Conservation (phyloP, 306 rosid species). For the Inga laurina region DNA sequence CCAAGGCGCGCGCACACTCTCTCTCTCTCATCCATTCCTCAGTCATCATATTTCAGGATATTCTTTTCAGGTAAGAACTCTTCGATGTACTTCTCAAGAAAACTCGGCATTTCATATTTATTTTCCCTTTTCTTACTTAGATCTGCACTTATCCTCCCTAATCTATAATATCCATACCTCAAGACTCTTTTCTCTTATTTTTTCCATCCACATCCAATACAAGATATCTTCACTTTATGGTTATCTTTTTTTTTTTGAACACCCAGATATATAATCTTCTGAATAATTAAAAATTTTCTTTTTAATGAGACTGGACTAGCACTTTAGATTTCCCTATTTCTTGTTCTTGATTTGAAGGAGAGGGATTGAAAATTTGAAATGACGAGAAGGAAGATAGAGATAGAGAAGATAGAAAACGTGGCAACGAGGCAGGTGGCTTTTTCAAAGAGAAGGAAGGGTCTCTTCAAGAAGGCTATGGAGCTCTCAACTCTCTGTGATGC, state of each 20-base stretch:
- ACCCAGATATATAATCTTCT: no score
- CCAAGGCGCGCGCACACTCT: not conserved
- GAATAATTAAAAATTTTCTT: no score
- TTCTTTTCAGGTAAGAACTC: not conserved
- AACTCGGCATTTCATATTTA: not conserved
- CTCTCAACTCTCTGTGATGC: not conserved
- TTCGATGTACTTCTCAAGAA: not conserved
- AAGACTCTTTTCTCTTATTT: no score
- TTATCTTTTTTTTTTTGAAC: not conserved
- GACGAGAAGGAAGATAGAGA: not conserved
- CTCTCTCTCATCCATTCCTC: not conserved
- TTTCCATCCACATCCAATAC: no score
- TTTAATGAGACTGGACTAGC: not conserved
- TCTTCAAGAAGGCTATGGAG: not conserved
- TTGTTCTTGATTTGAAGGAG: not conserved
- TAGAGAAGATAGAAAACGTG: constrained; percentile 34
- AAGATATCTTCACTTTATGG: no score
- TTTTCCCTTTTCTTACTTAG: not conserved
- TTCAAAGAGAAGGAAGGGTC: not conserved
- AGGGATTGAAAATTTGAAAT: not conserved
- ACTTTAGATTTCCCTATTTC: no score
- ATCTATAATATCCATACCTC: not conserved
- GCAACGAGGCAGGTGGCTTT: constrained; percentile 37
- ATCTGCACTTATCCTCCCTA: not conserved
- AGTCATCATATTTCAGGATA: not conserved